A percentile compares a stretch with the other conserved stretches of the same genome.
Evolutionary conservation across 2,329 filamentous ascomycete genomes (phyloP).

Genomic region (Xylariales sp.): DNA sequence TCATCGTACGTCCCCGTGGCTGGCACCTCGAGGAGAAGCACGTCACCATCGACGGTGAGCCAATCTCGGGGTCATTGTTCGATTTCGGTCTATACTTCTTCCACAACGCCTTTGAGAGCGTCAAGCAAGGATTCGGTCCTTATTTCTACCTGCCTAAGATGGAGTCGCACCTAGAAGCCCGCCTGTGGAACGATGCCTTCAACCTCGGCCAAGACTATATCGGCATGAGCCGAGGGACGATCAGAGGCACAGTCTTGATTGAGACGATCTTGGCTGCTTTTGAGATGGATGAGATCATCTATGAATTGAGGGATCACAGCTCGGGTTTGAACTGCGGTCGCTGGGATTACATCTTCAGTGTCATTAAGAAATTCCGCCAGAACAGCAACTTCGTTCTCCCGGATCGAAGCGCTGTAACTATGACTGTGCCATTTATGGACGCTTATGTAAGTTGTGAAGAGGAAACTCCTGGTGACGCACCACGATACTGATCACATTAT

Average conservation of each 20-base stretch:
- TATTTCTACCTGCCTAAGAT: slow-evolving; percentile 99
- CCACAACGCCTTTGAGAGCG: slow-evolving; percentile 90
- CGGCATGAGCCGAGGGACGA: slow-evolving; percentile 83
- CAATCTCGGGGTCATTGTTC: slow-evolving; percentile 87
- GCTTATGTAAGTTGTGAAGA: slow-evolving; percentile 62
- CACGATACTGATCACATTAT: too few species aligned
- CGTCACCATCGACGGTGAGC: slow-evolving; percentile 89
- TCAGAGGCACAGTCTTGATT: slow-evolving; percentile 91
- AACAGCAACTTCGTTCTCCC: slow-evolving; percentile 91
- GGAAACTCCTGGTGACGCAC: too few species aligned
- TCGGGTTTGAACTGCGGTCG: slow-evolving; percentile 96
- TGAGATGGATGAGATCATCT: slow-evolving; percentile 99
- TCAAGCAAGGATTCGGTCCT: slow-evolving; percentile 78
- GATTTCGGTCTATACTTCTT: slow-evolving; percentile 99
- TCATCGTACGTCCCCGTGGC: slow-evolving; percentile 90
- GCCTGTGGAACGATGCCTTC: slow-evolving; percentile 98
- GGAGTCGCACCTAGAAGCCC: slow-evolving; percentile 94
- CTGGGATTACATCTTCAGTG: slow-evolving; percentile 99
- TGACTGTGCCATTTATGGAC: slow-evolving; percentile 98
- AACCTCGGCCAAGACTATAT: slow-evolving; percentile 93
- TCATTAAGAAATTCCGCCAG: slow-evolving; percentile 98
- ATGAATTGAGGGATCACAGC: slow-evolving; percentile 94
- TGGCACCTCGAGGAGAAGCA: slow-evolving; percentile 99
- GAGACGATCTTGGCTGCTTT: slow-evolving; percentile 97
- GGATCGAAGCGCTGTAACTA: slow-evolving; percentile 85